These are phyloP conservation scores for Acrocalymma vagum DNA, from an alignment of 2,329 filamentous ascomycete species.

Conservation along the genomic window DNA sequence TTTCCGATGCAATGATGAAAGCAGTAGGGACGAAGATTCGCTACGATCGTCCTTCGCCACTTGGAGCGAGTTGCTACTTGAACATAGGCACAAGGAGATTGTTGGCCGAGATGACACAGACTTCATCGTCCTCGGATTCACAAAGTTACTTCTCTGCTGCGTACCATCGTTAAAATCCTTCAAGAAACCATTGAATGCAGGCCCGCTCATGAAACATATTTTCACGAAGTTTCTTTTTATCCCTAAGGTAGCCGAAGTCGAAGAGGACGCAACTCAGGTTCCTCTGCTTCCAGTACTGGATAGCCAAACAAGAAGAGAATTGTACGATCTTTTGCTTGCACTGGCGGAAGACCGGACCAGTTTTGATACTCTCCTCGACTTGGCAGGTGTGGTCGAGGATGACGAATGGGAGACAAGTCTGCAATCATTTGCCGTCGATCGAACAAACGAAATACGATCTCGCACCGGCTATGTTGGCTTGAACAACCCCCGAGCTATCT, in stretches of 20 bases:
- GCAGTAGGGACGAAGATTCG: constrained; percentile 37
- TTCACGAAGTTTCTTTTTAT: constrained; percentile 48
- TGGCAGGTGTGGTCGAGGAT: constrained; percentile 28
- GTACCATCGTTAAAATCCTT: constrained; percentile 50
- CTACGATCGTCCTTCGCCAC: constrained; percentile 34
- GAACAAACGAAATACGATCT: constrained; percentile 73
- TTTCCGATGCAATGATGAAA: constrained; percentile 45
- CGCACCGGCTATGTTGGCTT: constrained; percentile 86
- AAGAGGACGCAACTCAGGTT: constrained; percentile 7
- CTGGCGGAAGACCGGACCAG: constrained; percentile 40
- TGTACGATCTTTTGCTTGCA: constrained; percentile 46
- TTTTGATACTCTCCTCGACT: constrained; percentile 37
- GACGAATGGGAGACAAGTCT: constrained; percentile 65
- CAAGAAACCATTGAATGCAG: constrained; percentile 46
- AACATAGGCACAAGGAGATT: constrained; percentile 41
- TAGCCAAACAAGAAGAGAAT: constrained; percentile 42
- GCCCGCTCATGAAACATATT: constrained; percentile 36
- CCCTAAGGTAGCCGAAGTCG: constrained; percentile 17
- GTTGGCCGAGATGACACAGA: constrained; percentile 47
- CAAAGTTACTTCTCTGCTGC: constrained; percentile 49
- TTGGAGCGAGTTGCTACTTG: constrained; percentile 45
- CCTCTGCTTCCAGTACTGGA: constrained; percentile 42
- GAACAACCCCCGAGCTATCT: constrained; percentile 93
- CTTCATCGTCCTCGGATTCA: constrained; percentile 48
- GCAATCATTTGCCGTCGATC: constrained; percentile 64